Evolutionary conservation across 345 rosid species (phyloP).

Genomic region (Arabidopsis arenosa): DNA sequence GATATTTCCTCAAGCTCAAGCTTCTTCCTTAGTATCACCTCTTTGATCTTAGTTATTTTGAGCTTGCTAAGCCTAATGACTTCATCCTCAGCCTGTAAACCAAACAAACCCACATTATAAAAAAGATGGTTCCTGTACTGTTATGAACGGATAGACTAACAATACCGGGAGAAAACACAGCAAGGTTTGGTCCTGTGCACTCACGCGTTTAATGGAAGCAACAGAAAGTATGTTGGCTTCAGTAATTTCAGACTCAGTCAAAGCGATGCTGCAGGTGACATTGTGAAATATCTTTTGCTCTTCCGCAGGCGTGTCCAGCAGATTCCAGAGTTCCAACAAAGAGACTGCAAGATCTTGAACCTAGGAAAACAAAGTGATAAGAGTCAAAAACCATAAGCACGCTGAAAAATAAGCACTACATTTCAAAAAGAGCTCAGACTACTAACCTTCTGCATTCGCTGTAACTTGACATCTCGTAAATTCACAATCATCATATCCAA

Average conservation of each 20-base stretch:
- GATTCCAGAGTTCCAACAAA: conserved; percentile 72
- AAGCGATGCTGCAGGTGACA: conserved; percentile 57
- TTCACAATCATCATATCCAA: conserved; percentile 55
- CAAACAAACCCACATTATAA: neutral
- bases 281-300: conserved; percentile 64
- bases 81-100: conserved; percentile 69
- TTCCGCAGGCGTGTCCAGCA: conserved; percentile 67
- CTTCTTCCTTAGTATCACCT: conserved; percentile 68
- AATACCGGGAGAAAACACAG: neutral
- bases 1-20: conserved; percentile 73
- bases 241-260: conserved; percentile 60
- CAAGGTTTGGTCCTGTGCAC: conserved; percentile 28
- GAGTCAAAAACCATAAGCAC: conserved; percentile 32
- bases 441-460: conserved; percentile 66
- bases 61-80: conserved; percentile 62
- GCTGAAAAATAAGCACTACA: neutral
- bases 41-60: conserved; percentile 69
- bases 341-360: conserved; percentile 66
- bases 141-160: neutral
- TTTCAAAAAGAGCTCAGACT: neutral
- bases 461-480: conserved; percentile 55
- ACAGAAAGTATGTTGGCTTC: conserved; percentile 64
- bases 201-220: conserved; percentile 59
- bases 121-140: neutral
- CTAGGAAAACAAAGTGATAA: conserved; percentile 36